These are phyloP conservation scores for Sphenostylis stenocarpa DNA, from an alignment of 306 rosid genomes.

Conservation along the genomic window DNA sequence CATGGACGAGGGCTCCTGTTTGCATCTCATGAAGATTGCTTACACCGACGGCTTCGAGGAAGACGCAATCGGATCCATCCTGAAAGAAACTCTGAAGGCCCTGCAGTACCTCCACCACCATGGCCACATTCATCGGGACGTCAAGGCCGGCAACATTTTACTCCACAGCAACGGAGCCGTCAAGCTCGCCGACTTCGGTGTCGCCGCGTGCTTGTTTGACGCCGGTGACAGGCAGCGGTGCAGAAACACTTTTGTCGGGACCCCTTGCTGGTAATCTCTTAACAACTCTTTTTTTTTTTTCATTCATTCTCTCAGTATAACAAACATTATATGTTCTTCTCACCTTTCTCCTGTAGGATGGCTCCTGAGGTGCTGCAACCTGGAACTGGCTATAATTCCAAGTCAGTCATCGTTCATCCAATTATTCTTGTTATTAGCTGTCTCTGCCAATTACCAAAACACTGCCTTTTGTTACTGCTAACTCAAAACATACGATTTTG, in stretches of 20 bases:
- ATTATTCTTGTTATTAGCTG: not conserved
- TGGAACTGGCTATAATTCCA: slow-evolving; percentile 93
- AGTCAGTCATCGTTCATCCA: slow-evolving; percentile 55
- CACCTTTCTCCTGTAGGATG: slow-evolving; percentile 61
- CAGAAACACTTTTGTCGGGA: slow-evolving; percentile 86
- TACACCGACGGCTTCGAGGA: slow-evolving; percentile 89
- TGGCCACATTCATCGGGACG: slow-evolving; percentile 96
- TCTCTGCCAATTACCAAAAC: not conserved
- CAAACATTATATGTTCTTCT: not conserved
- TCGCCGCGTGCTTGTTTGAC: slow-evolving; percentile 93
- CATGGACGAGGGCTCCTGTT: slow-evolving; percentile 92
- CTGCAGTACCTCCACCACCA: slow-evolving; percentile 85
- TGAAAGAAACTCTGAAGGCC: slow-evolving; percentile 89
- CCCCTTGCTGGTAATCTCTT: slow-evolving; percentile 81
- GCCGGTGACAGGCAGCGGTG: slow-evolving; percentile 89
- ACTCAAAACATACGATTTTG: not conserved
- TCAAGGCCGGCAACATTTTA: slow-evolving; percentile 93
- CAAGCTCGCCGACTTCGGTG: slow-evolving; percentile 94
- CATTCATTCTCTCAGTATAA: not conserved
- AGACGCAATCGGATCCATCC: slow-evolving; percentile 70
- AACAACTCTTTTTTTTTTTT: not conserved
- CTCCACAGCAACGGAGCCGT: slow-evolving; percentile 68
- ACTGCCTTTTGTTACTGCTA: too few relatives aligned
- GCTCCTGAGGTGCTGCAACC: slow-evolving; percentile 99
- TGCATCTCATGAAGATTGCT: slow-evolving; percentile 90